Percentiles rank a stretch among this genome's conserved stretches.
phyloP scores from a whole-genome alignment of 2,329 filamentous ascomycete genomes.

The Xylariaceae sp. region DNA sequence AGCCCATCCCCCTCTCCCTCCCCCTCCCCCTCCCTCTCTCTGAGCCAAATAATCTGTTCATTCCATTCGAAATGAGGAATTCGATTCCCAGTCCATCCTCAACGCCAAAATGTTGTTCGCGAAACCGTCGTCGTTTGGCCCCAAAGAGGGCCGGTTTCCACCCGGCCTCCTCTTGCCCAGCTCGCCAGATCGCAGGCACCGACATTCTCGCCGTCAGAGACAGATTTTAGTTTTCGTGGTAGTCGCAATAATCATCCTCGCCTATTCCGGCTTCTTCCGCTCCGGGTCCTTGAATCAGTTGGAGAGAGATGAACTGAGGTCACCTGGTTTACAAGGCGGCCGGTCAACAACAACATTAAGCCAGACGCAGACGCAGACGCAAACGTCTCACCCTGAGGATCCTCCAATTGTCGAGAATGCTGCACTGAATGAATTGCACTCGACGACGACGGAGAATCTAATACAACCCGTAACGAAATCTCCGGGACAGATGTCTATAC shows the following conservation, averaged over 20 bases:
- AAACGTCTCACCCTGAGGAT: neutral
- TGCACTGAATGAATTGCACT: neutral
- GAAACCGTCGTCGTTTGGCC: conserved; percentile 8
- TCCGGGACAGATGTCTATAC: neutral
- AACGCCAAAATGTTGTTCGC: neutral
- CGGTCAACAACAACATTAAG: neutral
- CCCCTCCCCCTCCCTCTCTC: too few species aligned
- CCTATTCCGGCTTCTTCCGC: conserved; percentile 6
- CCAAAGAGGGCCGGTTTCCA: conserved; percentile 19
- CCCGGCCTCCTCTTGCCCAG: conserved; percentile 12
- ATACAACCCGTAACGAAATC: neutral
- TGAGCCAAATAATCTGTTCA: too few species aligned
- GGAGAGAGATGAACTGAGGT: neutral
- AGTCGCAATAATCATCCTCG: conserved; percentile 4
- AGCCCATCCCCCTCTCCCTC: too few species aligned
- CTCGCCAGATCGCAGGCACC: conserved; percentile 9
- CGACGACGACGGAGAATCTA: neutral
- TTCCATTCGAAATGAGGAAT: too few species aligned
- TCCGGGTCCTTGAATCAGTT: neutral
- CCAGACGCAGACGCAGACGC: neutral
- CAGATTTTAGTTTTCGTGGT: conserved; percentile 3
- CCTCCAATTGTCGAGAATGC: neutral
- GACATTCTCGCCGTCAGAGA: conserved; percentile 1
- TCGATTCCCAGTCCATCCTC: too few species aligned
- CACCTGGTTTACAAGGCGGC: neutral